Evolutionary conservation across 805 yeast genomes (phyloP).

Genomic region (Candida ipomoeae): DNA sequence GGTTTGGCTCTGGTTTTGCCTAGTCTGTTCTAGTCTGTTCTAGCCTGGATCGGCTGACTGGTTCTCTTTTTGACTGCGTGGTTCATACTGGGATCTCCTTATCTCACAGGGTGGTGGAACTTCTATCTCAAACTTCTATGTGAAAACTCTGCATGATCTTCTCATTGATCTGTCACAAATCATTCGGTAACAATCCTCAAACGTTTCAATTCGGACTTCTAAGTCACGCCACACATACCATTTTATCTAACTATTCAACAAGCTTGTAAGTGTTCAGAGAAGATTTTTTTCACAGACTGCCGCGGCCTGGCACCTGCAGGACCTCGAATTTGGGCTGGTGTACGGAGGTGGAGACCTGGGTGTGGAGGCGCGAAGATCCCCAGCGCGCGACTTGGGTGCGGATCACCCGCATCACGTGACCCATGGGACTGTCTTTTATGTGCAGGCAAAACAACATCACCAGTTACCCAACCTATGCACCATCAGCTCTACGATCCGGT

Average conservation of each 20-base stretch:
- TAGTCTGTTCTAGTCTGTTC: no score
- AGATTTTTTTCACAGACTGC: slow-evolving; percentile 17
- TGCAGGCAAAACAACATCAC: neutral
- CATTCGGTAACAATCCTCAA: no score
- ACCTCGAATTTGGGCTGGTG: neutral
- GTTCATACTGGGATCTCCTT: no score
- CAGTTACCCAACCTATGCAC: neutral
- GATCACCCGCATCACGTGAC: neutral
- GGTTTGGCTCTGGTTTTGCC: no score
- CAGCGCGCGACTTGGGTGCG: no score
- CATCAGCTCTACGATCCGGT: neutral
- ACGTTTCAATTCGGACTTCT: no score
- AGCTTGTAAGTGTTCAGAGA: neutral
- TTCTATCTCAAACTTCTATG: no score
- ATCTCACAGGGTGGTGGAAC: no score
- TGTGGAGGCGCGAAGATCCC: neutral
- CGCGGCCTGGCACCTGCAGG: slow-evolving; percentile 1
- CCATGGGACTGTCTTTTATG: neutral
- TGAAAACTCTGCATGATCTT: no score
- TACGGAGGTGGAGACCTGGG: neutral
- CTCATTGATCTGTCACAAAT: no score
- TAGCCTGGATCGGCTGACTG: no score
- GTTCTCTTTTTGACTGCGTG: no score
- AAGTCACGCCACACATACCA: slow-evolving; percentile 15
- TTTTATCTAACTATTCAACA: slow-evolving; percentile 18